Base-by-base conservation (phyloP, 371 early-diverging fungal species). In the Apophysomyces elegans region DNA sequence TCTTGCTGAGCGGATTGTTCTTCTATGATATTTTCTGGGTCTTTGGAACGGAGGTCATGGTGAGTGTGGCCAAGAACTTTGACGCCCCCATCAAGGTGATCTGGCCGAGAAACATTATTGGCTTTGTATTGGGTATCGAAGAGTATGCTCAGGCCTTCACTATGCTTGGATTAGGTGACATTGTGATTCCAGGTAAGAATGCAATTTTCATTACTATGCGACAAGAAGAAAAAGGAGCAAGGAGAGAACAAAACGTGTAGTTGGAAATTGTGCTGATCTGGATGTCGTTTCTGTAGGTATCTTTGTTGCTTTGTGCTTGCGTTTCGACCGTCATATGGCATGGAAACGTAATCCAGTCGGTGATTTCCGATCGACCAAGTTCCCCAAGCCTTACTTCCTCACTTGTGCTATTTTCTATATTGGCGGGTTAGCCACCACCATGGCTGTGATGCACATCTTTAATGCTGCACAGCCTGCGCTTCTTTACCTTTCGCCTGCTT, bases 1-100 rank as follows among this genome's bases (percentile, higher is more conserved):
- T 95, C 46, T 86, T 99, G 50, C 86, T 99, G 39, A 79, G 88
- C 50, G 97, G 95, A 37, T 80, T 99, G 47, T 99, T 99, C 80
- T 73, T 96, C 56, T 99, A 99, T 72, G 99, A 99, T 76, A 91
- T 99, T 62, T 99, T 98, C 71, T 99, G 98, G 98, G 99, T 99
- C 61, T 99, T 98, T 85, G 97, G 97, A 37, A 97, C 98, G 2
- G 95, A 95, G 60, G 99, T 99, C 58, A 99, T 99, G 99, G 96
- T 98, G 26, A 92, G 93, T 0, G 99, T 99, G 39, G 99, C 99
- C 50, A 96, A 93, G 83, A 91, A 88, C 71, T 93, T 98, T 81
- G 97, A 99, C 73, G 95, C 94, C 1, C 99, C 99, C 47, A 94
- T 99, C 80, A 98, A 98, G 85, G 90, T 99, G 16, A 82, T 96